phyloP scores from a whole-genome alignment of 78 protist genomes.

The Protostelium mycophagum region DNA sequence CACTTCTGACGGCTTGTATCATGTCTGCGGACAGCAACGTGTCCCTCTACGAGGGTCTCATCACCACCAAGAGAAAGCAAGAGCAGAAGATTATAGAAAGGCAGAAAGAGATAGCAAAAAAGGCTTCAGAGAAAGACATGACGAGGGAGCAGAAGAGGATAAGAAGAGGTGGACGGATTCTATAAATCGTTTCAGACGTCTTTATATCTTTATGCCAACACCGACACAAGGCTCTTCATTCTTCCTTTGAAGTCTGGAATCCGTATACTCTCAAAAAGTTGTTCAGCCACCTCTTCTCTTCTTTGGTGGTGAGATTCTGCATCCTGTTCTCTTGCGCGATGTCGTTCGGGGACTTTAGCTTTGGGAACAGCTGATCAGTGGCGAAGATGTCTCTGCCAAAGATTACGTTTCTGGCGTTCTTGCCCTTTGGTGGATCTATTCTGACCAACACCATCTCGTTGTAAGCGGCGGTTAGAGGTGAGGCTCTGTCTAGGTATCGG shows the following conservation, averaged over 20 bases:
- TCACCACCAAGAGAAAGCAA: no score
- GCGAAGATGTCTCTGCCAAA: neutral
- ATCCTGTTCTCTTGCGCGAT: neutral
- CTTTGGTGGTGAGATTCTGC: neutral
- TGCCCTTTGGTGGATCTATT: neutral
- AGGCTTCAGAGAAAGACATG: no score
- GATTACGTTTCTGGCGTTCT: neutral
- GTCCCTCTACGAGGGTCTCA: no score
- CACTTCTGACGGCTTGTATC: no score
- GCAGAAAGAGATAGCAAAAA: no score
- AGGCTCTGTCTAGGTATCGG: neutral
- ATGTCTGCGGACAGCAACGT: no score
- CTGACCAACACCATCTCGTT: neutral
- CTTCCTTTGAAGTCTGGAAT: neutral
- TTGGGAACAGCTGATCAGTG: neutral
- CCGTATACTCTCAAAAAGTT: neutral
- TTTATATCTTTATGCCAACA: no score
- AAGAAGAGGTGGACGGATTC: no score
- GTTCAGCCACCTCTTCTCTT: neutral
- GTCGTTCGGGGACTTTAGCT: neutral
- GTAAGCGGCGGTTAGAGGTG: neutral
- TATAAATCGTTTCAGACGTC: no score
- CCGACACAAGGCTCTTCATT: no score
- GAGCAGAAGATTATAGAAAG: no score
- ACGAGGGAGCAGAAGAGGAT: no score